These are phyloP conservation scores for Hemisphaericaspora subhashii DNA, from an alignment of 1,139 yeast species.

Conservation along the genomic window DNA sequence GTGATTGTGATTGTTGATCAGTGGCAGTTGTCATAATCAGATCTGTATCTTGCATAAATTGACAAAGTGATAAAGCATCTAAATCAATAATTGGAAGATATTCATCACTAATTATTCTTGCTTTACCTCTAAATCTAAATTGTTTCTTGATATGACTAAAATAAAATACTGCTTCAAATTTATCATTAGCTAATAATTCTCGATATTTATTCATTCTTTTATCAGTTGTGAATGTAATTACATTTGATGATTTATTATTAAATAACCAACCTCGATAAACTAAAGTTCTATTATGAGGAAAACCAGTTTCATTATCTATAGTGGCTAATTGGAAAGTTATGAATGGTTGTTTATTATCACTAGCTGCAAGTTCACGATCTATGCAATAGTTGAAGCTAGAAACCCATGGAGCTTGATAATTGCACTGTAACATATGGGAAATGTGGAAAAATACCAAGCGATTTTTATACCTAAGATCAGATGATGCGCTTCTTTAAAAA, in stretches of 20 bases:
- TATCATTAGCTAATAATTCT: constrained; percentile 51
- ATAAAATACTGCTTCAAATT: constrained; percentile 77
- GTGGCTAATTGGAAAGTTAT: constrained; percentile 70
- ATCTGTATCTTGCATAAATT: constrained; percentile 14
- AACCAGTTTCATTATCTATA: constrained; percentile 49
- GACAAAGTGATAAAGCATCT: constrained; percentile 20
- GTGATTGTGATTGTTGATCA: constrained; percentile 2
- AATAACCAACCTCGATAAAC: constrained; percentile 76
- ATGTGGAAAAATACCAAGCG: no score
- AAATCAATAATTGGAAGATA: constrained; percentile 36
- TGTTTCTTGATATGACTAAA: constrained; percentile 62
- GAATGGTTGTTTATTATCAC: constrained; percentile 41
- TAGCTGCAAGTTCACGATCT: constrained; percentile 11
- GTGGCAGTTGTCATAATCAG: constrained; percentile 17
- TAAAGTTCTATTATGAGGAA: constrained; percentile 68
- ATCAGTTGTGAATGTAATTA: constrained; percentile 72
- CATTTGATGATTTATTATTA: constrained; percentile 65
- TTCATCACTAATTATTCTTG: constrained; percentile 44
- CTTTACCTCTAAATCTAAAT: constrained; percentile 69
- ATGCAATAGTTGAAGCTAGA: constrained; percentile 14
- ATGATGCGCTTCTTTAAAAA: no score
- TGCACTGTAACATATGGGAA: constrained; percentile 8
- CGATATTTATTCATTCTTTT: constrained; percentile 62
- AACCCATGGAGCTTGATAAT: constrained; percentile 18
- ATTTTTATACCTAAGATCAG: no score